phyloP scores from a whole-genome alignment of 1,284 basidiomycete species.

The Ustilago hordei region DNA sequence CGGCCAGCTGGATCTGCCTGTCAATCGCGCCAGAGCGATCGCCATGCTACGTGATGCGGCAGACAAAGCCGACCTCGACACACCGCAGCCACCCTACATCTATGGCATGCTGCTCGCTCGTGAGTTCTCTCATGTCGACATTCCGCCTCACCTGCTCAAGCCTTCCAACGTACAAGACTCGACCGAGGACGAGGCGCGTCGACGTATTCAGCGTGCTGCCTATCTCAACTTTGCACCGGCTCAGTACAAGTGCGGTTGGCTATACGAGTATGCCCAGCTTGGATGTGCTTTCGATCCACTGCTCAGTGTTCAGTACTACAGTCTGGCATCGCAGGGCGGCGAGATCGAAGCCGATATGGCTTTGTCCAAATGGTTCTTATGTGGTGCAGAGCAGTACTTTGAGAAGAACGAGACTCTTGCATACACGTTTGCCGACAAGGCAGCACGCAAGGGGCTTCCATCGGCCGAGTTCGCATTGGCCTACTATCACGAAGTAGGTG shows the following conservation, averaged over 20 bases:
- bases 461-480: slow-evolving; percentile 94
- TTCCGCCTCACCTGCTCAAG: slow-evolving; percentile 49
- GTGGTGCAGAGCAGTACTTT: slow-evolving; percentile 82
- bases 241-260: slow-evolving; percentile 87
- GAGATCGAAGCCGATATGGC: slow-evolving; percentile 96
- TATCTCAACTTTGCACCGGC: slow-evolving; percentile 87
- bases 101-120: slow-evolving; percentile 83
- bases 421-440: slow-evolving; percentile 90
- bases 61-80: slow-evolving; percentile 78
- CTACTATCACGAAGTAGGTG: slow-evolving; percentile 83
- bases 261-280: slow-evolving; percentile 88
- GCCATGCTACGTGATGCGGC: slow-evolving; percentile 83
- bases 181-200: slow-evolving; percentile 50
- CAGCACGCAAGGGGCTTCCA: slow-evolving; percentile 81
- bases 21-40: slow-evolving; percentile 76
- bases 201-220: slow-evolving; percentile 80
- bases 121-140: slow-evolving; percentile 67
- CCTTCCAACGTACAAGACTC: slow-evolving; percentile 62
- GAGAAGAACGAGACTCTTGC: slow-evolving; percentile 90
- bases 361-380: slow-evolving; percentile 93
- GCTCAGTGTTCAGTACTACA: slow-evolving; percentile 91
- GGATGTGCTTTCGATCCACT: slow-evolving; percentile 89
- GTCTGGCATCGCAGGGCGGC: slow-evolving; percentile 74
- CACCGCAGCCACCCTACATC: slow-evolving; percentile 85
- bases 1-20: slow-evolving; percentile 81